These are phyloP conservation scores for Dacryopinax spathularia DNA, from an alignment of 768 basidiomycete genomes.

Conservation along the genomic window DNA sequence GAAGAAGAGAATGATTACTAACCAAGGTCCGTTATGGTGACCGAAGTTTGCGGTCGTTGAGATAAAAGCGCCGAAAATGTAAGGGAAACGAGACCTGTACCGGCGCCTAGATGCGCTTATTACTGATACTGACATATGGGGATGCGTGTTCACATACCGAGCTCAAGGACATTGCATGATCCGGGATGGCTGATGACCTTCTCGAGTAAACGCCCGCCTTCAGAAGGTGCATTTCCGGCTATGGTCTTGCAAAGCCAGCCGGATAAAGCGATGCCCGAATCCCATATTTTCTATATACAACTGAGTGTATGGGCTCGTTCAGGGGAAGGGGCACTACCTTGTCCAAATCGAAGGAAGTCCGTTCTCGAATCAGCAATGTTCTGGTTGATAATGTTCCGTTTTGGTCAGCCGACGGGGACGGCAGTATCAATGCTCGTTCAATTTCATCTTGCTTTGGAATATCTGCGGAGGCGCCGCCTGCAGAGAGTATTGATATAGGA, in stretches of 20 bases:
- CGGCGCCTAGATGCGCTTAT: slow-evolving; percentile 43
- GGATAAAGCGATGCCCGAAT: slow-evolving; percentile 75
- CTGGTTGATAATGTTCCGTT: slow-evolving; percentile 5
- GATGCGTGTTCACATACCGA: slow-evolving; percentile 38
- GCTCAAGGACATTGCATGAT: slow-evolving; percentile 41
- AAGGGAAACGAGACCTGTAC: slow-evolving; percentile 70
- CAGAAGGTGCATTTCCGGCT: neutral
- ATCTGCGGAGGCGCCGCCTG: slow-evolving; percentile 9
- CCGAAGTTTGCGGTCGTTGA: slow-evolving; percentile 19
- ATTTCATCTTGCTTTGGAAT: slow-evolving; percentile 52
- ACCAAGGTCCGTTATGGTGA: slow-evolving; percentile 65
- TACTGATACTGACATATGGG: neutral
- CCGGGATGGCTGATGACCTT: neutral
- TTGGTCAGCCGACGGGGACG: slow-evolving; percentile 3
- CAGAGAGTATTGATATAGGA: neutral
- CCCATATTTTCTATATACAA: slow-evolving; percentile 99
- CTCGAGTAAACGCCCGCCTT: neutral
- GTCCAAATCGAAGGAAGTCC: slow-evolving; percentile 83
- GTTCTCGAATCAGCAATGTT: slow-evolving; percentile 48
- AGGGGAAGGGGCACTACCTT: slow-evolving; percentile 41
- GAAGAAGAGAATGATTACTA: slow-evolving; percentile 18
- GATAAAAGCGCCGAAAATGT: slow-evolving; percentile 45
- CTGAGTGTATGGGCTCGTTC: neutral
- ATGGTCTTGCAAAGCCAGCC: slow-evolving; percentile 46
- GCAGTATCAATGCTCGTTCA: slow-evolving; percentile 38